phyloP scores from a whole-genome alignment of 2,329 filamentous ascomycete genomes.

The Macroventuria anomochaeta region DNA sequence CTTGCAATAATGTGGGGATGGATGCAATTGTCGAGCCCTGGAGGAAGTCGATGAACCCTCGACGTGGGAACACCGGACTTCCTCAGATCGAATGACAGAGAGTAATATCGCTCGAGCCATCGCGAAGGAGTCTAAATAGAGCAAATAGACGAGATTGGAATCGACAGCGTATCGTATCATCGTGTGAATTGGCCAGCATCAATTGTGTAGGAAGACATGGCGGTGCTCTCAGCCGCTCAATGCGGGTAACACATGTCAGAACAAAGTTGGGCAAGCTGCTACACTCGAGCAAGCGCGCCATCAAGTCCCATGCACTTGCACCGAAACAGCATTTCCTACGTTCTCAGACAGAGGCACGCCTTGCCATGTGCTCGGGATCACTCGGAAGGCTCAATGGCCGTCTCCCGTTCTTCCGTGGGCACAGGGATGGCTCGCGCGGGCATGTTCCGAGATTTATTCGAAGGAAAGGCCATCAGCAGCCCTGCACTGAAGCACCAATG shows the following conservation, averaged over 20 bases:
- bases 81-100: neutral
- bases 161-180: neutral
- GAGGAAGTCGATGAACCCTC: neutral
- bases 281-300: neutral
- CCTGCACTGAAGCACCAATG: slow-evolving; percentile 23
- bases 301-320: slow-evolving; percentile 4
- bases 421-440: slow-evolving; percentile 25
- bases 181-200: slow-evolving; percentile 6
- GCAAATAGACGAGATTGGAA: neutral
- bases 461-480: slow-evolving; percentile 21
- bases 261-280: neutral
- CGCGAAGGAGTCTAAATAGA: neutral
- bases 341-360: slow-evolving; percentile 7
- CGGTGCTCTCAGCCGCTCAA: neutral
- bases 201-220: slow-evolving; percentile 1
- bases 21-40: neutral
- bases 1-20: neutral
- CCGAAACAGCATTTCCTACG: slow-evolving; percentile 4
- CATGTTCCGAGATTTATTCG: slow-evolving; percentile 21
- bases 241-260: neutral
- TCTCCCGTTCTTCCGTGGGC: slow-evolving; percentile 31
- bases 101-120: neutral
- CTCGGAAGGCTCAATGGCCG: slow-evolving; percentile 27
- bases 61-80: neutral
- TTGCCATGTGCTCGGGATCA: slow-evolving; percentile 24